phyloP scores from a whole-genome alignment of 257 asterid genomes.

The Paulownia fortunei region DNA sequence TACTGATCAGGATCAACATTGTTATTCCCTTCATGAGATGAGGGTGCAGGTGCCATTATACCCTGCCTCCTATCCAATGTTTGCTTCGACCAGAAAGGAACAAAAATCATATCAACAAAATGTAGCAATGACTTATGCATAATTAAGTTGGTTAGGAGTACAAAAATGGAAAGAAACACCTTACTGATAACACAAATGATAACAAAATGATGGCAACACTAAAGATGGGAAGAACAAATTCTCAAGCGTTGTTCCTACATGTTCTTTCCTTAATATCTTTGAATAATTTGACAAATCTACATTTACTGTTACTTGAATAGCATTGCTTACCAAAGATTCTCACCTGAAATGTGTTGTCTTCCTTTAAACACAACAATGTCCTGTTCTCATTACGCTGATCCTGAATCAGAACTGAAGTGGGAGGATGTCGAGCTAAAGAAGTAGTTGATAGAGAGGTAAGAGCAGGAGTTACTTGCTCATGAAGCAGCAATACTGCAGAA shows the following conservation, averaged over 20 bases:
- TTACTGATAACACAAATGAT: no score
- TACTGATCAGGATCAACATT: constrained; percentile 43
- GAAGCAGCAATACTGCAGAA: constrained; percentile 69
- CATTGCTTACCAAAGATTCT: constrained; percentile 7
- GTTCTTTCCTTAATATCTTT: neutral
- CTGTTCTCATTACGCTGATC: constrained; percentile 59
- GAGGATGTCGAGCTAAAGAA: constrained; percentile 54
- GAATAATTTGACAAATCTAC: constrained; percentile 1
- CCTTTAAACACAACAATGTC: constrained; percentile 47
- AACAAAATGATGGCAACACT: no score
- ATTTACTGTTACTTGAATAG: constrained; percentile 7
- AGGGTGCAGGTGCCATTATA: constrained; percentile 40
- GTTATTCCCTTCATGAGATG: constrained; percentile 42
- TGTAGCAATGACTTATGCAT: neutral
- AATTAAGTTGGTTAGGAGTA: constrained; percentile 13
- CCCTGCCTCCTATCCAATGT: constrained; percentile 52
- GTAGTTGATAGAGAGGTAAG: constrained; percentile 50
- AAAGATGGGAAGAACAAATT: neutral
- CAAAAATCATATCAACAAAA: constrained; percentile 29
- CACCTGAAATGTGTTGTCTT: constrained; percentile 56
- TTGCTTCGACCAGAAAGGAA: constrained; percentile 47
- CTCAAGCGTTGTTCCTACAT: neutral
- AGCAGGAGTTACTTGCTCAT: constrained; percentile 64
- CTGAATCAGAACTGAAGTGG: constrained; percentile 57
- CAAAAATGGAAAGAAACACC: constrained; percentile 4